Percentiles rank a stretch among this genome's conserved stretches.
phyloP scores from a whole-genome alignment of 2,329 filamentous ascomycete genomes.

The Alternaria ventricosa region DNA sequence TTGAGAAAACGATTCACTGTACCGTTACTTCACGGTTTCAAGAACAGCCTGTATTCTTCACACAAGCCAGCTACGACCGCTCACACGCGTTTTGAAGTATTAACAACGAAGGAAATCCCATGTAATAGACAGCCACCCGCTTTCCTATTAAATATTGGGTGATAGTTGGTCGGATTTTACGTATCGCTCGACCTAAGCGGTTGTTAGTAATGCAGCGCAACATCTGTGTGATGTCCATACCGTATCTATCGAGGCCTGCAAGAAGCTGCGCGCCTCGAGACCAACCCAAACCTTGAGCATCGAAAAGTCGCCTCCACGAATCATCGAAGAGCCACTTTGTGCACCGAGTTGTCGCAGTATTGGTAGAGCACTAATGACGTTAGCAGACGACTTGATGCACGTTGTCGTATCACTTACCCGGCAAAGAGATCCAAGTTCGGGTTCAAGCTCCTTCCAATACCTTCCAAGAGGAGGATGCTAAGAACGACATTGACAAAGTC shows the following conservation, averaged over 20 bases:
- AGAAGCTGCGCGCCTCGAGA: constrained; percentile 83
- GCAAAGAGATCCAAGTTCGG: constrained; percentile 86
- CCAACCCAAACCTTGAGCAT: constrained; percentile 94
- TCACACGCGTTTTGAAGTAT: not conserved
- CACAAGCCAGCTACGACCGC: not conserved
- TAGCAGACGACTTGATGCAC: constrained; percentile 4
- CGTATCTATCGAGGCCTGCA: constrained; percentile 89
- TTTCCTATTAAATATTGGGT: constrained; percentile 72
- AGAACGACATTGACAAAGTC: constrained; percentile 99
- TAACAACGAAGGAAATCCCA: not conserved
- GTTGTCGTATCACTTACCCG: constrained; percentile 56
- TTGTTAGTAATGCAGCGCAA: constrained; percentile 6
- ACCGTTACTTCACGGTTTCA: not conserved
- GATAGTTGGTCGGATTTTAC: constrained; percentile 90
- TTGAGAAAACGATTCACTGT: not conserved
- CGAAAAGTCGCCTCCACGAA: constrained; percentile 57
- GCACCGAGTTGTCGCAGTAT: constrained; percentile 88
- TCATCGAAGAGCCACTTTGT: constrained; percentile 68
- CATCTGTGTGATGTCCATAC: constrained; percentile 57
- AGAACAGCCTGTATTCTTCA: not conserved
- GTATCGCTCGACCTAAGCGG: constrained; percentile 75
- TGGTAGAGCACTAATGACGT: constrained; percentile 72
- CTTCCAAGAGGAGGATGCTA: constrained; percentile 90
- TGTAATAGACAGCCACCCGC: not conserved
- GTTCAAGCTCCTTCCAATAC: constrained; percentile 86